Conservation (phyloP, 768 basidiomycete species). For the Tricholoma hemisulphureum region DNA sequence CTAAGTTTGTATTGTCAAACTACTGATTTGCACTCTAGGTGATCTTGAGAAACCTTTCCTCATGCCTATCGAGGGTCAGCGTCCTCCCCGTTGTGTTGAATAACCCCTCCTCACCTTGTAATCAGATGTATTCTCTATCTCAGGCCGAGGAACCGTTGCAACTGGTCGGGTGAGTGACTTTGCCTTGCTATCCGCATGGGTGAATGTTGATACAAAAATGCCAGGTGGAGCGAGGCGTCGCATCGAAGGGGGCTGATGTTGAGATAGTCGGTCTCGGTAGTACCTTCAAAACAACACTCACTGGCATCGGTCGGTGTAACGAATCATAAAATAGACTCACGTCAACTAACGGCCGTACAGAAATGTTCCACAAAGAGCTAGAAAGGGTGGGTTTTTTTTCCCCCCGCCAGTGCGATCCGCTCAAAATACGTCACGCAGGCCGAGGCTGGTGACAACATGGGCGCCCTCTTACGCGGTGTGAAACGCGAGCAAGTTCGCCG, state of each 20-base stretch:
- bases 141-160: conserved; percentile 96
- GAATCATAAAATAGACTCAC: background rate
- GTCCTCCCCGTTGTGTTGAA: background rate
- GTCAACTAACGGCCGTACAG: conserved; percentile 36
- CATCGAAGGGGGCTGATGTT: conserved; percentile 89
- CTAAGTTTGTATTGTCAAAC: background rate
- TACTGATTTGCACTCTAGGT: conserved; percentile 44
- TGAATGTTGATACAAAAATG: background rate
- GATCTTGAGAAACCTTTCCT: conserved; percentile 98
- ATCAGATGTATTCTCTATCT: conserved; percentile 90
- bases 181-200: background rate
- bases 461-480: conserved; percentile 91
- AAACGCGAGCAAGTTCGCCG: conserved; percentile 95
- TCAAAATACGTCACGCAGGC: conserved; percentile 45
- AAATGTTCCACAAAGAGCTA: conserved; percentile 99
- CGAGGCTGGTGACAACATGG: conserved; percentile 99
- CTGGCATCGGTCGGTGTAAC: conserved; percentile 74
- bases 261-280: conserved; percentile 88
- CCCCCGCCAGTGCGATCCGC: background rate
- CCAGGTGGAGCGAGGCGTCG: conserved; percentile 88
- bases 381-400: conserved; percentile 65
- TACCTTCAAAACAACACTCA: conserved; percentile 86
- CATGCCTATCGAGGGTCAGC: conserved; percentile 82
- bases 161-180: conserved; percentile 75
- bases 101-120: conserved; percentile 1